Percentiles rank a stretch among this genome's conserved stretches.
phyloP scores from a whole-genome alignment of 2,329 filamentous ascomycete genomes.

The Alternaria tenuissima region DNA sequence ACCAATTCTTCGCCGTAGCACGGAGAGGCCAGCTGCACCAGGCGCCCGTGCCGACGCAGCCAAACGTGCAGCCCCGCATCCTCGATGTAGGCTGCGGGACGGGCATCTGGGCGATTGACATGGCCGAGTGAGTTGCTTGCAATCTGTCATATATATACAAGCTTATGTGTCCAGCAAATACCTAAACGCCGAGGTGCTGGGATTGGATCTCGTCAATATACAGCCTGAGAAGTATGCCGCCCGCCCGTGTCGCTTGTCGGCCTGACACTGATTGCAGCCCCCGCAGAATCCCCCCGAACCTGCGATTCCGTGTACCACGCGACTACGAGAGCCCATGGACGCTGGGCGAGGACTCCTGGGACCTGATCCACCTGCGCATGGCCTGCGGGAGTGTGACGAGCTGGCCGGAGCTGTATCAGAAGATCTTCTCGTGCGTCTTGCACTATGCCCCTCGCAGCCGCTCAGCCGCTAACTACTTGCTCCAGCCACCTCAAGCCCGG shows the following conservation, averaged over 20 bases:
- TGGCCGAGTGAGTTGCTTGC: constrained; percentile 71
- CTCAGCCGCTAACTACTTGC: constrained; percentile 28
- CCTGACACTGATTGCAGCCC: constrained; percentile 40
- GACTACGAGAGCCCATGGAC: constrained; percentile 83
- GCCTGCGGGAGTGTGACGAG: constrained; percentile 78
- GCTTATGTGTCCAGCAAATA: constrained; percentile 56
- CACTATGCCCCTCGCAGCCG: constrained; percentile 3
- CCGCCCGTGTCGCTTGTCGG: constrained; percentile 51
- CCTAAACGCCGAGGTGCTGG: constrained; percentile 63
- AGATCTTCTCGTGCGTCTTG: constrained; percentile 68
- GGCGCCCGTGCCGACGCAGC: constrained; percentile 50
- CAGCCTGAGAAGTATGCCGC: constrained; percentile 63
- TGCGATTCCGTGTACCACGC: constrained; percentile 71
- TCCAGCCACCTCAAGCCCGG: constrained; percentile 79
- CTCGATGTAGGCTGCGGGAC: constrained; percentile 82
- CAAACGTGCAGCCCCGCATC: constrained; percentile 57
- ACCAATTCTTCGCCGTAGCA: constrained; percentile 76
- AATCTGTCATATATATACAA: constrained; percentile 3
- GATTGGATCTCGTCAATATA: constrained; percentile 68
- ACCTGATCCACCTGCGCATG: constrained; percentile 84
- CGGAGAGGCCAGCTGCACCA: constrained; percentile 61
- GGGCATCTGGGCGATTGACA: constrained; percentile 89
- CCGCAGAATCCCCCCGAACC: constrained; percentile 73
- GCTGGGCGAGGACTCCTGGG: constrained; percentile 72
- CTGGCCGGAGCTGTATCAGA: constrained; percentile 78